Conservation (phyloP, 257 asterid genomes). For the Verbena officinalis region DNA sequence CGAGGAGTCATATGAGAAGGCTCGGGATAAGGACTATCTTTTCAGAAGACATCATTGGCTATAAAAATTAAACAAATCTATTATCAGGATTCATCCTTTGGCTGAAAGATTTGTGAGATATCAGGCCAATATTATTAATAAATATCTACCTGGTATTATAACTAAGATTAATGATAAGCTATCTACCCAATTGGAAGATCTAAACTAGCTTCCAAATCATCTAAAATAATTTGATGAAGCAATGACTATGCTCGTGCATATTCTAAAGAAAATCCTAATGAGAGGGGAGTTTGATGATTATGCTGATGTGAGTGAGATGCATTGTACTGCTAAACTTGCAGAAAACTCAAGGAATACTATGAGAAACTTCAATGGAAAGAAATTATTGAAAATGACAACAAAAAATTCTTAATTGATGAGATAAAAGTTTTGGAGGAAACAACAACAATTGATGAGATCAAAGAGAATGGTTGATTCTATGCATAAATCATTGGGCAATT, state of each 20-base stretch:
- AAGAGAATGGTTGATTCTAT: no score
- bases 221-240: no score
- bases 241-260: constrained; percentile 29
- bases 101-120: constrained; percentile 33
- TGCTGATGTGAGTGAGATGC: constrained; percentile 31
- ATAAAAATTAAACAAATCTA: constrained; percentile 31
- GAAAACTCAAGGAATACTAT: constrained; percentile 31
- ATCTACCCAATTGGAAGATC: constrained; percentile 24
- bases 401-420: constrained; percentile 16
- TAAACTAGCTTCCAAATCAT: constrained; percentile 44
- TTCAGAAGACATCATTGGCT: constrained; percentile 27
- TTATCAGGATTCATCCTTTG: constrained; percentile 37
- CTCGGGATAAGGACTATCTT: constrained; percentile 30
- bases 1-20: constrained; percentile 36
- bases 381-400: not conserved
- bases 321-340: constrained; percentile 30
- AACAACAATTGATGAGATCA: constrained; percentile 9
- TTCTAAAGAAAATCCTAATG: constrained; percentile 31
- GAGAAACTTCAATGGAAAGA: not conserved
- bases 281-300: constrained; percentile 42
- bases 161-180: constrained; percentile 37
- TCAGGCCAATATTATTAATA: constrained; percentile 27
- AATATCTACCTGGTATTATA: constrained; percentile 28
- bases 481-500: no score
- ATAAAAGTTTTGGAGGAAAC: constrained; percentile 37